phyloP scores from a whole-genome alignment of 352 stramenopile species.

The Globisporangium rhizosaccharum region DNA sequence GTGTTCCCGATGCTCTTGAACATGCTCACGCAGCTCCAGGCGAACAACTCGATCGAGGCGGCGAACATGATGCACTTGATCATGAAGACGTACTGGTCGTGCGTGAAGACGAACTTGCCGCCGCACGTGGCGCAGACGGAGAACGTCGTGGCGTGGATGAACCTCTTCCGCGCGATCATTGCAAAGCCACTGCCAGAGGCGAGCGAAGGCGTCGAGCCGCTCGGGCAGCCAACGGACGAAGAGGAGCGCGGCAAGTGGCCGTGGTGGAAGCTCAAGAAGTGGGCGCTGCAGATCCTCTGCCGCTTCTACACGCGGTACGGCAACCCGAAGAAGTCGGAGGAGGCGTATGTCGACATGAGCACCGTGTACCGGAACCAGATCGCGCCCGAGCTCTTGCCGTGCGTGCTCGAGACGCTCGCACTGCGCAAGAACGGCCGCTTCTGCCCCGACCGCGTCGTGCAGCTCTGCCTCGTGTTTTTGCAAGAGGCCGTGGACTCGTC shows the following conservation, averaged over 20 bases:
- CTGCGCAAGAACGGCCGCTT: slow-evolving; percentile 92
- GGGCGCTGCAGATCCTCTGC: slow-evolving; percentile 94
- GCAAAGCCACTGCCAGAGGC: slow-evolving; percentile 91
- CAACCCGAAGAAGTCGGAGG: slow-evolving; percentile 92
- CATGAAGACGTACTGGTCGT: slow-evolving; percentile 98
- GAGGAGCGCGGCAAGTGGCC: slow-evolving; percentile 93
- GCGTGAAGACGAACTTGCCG: slow-evolving; percentile 93
- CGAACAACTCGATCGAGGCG: slow-evolving; percentile 87
- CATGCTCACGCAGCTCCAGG: slow-evolving; percentile 85
- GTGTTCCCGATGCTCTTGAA: slow-evolving; percentile 92
- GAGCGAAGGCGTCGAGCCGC: slow-evolving; percentile 64
- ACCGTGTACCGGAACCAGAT: slow-evolving; percentile 92
- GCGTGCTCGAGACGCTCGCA: slow-evolving; percentile 89
- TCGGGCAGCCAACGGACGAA: slow-evolving; percentile 85
- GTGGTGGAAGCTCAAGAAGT: slow-evolving; percentile 99
- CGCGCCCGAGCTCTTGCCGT: slow-evolving; percentile 76
- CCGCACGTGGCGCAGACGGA: slow-evolving; percentile 77
- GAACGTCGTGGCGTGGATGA: slow-evolving; percentile 91
- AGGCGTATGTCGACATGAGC: slow-evolving; percentile 90
- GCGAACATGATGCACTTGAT: slow-evolving; percentile 93
- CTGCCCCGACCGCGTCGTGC: slow-evolving; percentile 94
- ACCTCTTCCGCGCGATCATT: slow-evolving; percentile 82
- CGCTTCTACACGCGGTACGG: slow-evolving; percentile 97
- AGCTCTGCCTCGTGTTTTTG: slow-evolving; percentile 93
- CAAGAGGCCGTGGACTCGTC: slow-evolving; percentile 93